Evolutionary conservation across 106 monocot genomes (phyloP).

Genomic region (Allium fistulosum): DNA sequence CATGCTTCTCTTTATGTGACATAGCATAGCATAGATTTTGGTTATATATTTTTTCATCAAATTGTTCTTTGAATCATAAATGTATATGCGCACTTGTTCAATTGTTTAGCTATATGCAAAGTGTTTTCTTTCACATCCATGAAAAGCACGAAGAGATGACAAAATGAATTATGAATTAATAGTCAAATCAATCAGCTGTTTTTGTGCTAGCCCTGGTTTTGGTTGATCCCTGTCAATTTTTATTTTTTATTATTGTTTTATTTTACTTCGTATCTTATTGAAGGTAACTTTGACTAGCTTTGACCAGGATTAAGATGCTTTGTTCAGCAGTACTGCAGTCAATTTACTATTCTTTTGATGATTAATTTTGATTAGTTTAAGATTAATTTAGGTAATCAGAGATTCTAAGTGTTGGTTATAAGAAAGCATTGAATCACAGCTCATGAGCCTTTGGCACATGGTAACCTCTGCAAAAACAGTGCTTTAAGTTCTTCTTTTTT

Average conservation of each 20-base stretch:
- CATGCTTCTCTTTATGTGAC: constrained; percentile 1
- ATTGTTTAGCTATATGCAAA: not conserved
- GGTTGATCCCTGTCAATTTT: no score
- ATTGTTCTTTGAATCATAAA: not conserved
- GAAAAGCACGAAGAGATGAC: not conserved
- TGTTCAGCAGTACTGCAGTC: not conserved
- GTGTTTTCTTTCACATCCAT: not conserved
- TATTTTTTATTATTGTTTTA: constrained; percentile 3
- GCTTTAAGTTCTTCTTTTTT: not conserved
- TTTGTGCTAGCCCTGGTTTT: not conserved
- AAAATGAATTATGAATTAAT: constrained; percentile 10
- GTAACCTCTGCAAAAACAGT: constrained; percentile 5
- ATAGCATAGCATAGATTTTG: not conserved
- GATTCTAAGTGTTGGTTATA: constrained; percentile 15
- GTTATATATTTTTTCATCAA: not conserved
- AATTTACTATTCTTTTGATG: not conserved
- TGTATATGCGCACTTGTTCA: not conserved
- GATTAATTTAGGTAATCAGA: not conserved
- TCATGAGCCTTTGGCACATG: constrained; percentile 14
- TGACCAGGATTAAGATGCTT: constrained; percentile 10
- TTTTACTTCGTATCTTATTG: constrained; percentile 12
- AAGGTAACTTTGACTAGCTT: not conserved
- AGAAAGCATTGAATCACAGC: constrained; percentile 20
- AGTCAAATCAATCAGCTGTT: constrained; percentile 13
- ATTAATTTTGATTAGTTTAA: not conserved